A percentile compares a stretch with the other conserved stretches of the same genome.
Evolutionary conservation across 805 yeast genomes (phyloP).

Genomic region (Candida ortonii): DNA sequence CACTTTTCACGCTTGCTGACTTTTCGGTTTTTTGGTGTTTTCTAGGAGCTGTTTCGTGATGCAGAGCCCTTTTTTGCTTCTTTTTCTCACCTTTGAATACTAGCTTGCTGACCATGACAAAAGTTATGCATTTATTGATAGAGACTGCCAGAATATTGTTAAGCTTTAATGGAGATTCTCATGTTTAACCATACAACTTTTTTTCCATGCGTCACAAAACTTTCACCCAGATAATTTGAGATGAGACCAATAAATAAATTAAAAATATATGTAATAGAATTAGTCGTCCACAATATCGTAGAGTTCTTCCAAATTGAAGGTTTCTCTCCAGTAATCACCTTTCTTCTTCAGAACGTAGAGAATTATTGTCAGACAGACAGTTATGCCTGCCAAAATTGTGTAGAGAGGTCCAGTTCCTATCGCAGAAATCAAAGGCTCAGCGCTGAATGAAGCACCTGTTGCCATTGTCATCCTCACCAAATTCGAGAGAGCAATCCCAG

Average conservation of each 20-base stretch:
- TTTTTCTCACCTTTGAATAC: constrained; percentile 32
- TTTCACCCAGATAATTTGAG: too few relatives aligned
- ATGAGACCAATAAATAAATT: too few relatives aligned
- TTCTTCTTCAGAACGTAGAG: constrained; percentile 47
- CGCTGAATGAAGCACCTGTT: constrained; percentile 69
- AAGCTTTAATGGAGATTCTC: too few relatives aligned
- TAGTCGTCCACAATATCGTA: constrained; percentile 47
- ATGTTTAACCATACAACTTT: too few relatives aligned
- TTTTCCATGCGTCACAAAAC: too few relatives aligned
- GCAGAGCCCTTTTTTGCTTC: constrained; percentile 15
- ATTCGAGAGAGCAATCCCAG: constrained; percentile 83
- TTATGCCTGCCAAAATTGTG: constrained; percentile 61
- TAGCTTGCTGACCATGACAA: constrained; percentile 32
- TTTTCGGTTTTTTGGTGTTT: constrained; percentile 4
- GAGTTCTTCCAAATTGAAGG: constrained; percentile 53
- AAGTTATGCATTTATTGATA: neutral
- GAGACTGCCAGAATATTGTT: too few relatives aligned
- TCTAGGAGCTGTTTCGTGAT: constrained; percentile 2
- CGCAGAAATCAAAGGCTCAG: constrained; percentile 66
- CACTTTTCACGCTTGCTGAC: neutral
- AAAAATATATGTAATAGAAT: too few relatives aligned
- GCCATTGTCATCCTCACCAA: constrained; percentile 71
- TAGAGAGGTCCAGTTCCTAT: constrained; percentile 71
- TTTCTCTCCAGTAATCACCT: constrained; percentile 64
- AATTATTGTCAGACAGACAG: constrained; percentile 40